These are phyloP conservation scores for Plectosphaerella sp. DNA, from an alignment of 2,329 filamentous ascomycete genomes.

Conservation along the genomic window DNA sequence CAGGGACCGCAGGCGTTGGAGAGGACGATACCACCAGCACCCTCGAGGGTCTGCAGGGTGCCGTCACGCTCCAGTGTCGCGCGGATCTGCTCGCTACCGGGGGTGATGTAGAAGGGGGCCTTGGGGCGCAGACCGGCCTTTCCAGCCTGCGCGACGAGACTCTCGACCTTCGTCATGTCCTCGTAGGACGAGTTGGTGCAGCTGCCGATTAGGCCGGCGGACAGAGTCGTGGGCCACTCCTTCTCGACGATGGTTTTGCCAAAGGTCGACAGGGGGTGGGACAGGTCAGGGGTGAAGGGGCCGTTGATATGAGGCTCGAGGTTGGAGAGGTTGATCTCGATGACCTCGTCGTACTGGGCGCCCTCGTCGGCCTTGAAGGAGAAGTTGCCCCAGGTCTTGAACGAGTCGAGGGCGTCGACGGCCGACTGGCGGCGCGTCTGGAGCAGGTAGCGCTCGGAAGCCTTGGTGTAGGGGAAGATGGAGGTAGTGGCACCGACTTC, in stretches of 20 bases:
- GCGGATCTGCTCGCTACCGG: conserved; percentile 93
- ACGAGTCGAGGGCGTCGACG: conserved; percentile 7
- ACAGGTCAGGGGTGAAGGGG: conserved; percentile 92
- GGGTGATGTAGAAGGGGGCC: conserved; percentile 91
- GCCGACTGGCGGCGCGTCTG: conserved; percentile 67
- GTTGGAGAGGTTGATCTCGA: conserved; percentile 83
- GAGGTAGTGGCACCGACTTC: conserved; percentile 96
- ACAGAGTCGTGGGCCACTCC: conserved; percentile 86
- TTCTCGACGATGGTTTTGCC: conserved; percentile 78
- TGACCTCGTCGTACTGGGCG: conserved; percentile 84
- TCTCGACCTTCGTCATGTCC: conserved; percentile 94
- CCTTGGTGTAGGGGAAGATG: conserved; percentile 85
- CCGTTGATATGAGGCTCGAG: conserved; percentile 97
- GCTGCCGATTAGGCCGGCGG: conserved; percentile 91
- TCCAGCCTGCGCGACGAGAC: conserved; percentile 85
- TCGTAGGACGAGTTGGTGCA: conserved; percentile 99
- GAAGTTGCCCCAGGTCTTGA: conserved; percentile 12
- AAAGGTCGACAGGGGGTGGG: conserved; percentile 87
- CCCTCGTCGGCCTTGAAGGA: conserved; percentile 69
- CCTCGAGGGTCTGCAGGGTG: conserved; percentile 79
- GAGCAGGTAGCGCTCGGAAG: conserved; percentile 79
- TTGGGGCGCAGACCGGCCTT: conserved; percentile 87
- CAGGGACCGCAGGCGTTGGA: conserved; percentile 95
- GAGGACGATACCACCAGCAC: conserved; percentile 82
- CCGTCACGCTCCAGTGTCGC: conserved; percentile 88